Conservation (phyloP, 768 basidiomycete genomes). For the Termitomyces bulborhizus region DNA sequence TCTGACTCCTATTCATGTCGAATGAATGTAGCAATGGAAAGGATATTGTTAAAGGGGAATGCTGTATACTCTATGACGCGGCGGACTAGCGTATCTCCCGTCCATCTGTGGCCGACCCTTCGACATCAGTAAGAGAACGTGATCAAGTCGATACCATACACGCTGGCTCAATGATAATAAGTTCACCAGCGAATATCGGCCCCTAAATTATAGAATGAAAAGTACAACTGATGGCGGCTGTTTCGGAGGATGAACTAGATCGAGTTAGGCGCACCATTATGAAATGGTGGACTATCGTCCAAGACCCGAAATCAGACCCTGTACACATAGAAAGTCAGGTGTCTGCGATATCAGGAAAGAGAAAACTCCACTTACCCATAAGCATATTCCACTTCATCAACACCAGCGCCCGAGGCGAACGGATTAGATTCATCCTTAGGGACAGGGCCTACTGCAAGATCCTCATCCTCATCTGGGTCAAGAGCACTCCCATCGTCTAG, state of each 20-base stretch:
- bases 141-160: background rate
- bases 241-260: background rate
- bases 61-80: background rate
- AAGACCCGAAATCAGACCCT: constrained; percentile 2
- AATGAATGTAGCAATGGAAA: background rate
- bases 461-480: constrained; percentile 67
- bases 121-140: background rate
- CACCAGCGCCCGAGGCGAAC: constrained; percentile 75
- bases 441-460: constrained; percentile 66
- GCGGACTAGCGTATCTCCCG: background rate
- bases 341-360: background rate
- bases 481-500: constrained; percentile 73
- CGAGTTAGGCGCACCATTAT: background rate
- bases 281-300: background rate
- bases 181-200: background rate
- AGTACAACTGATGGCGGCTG: background rate
- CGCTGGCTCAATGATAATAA: background rate
- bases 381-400: constrained; percentile 87
- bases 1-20: too few species aligned
- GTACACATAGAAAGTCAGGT: background rate
- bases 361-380: constrained; percentile 56
- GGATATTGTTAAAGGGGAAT: background rate
- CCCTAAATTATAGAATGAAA: background rate
- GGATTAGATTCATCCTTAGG: constrained; percentile 68
- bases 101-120: background rate